A percentile compares a stretch with the other conserved stretches of the same genome.
phyloP scores from a whole-genome alignment of 208 protist species.

The Novymonas esmeraldas region DNA sequence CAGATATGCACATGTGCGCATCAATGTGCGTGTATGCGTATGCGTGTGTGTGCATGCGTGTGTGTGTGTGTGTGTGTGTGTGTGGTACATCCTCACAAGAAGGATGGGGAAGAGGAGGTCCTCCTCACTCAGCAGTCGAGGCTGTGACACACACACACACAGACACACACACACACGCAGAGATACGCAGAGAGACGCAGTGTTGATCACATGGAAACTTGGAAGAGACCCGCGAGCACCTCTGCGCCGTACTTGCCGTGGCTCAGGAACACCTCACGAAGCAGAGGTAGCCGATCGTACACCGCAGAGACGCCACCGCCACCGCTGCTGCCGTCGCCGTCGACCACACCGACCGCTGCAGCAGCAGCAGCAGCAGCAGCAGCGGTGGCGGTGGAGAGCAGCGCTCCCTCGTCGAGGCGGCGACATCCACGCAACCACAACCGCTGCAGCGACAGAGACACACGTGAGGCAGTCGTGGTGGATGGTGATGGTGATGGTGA shows the following conservation, averaged over 20 bases:
- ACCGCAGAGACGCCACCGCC: not conserved
- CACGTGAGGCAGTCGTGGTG: no score
- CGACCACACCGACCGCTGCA: not conserved
- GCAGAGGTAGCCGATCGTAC: not conserved
- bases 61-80: no score
- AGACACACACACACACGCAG: no score
- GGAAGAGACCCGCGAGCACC: conserved; percentile 17
- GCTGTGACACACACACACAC: no score
- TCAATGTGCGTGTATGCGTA: no score
- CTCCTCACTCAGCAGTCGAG: no score
- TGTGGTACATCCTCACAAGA: no score
- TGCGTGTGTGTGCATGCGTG: no score
- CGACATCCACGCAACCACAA: conserved; percentile 47
- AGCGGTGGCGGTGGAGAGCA: conserved; percentile 3
- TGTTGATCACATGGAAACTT: no score
- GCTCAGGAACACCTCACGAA: conserved; percentile 29
- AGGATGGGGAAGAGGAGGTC: no score
- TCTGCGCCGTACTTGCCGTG: conserved; percentile 19
- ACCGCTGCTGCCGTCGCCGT: not conserved
- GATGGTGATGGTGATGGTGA: not conserved
- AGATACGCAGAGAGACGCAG: no score
- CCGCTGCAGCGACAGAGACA: conserved; percentile 26
- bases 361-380: not conserved
- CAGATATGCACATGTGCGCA: no score
- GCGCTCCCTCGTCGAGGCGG: conserved; percentile 12